phyloP scores from a whole-genome alignment of 2,329 filamentous ascomycete species.

The Diplodia seriata region DNA sequence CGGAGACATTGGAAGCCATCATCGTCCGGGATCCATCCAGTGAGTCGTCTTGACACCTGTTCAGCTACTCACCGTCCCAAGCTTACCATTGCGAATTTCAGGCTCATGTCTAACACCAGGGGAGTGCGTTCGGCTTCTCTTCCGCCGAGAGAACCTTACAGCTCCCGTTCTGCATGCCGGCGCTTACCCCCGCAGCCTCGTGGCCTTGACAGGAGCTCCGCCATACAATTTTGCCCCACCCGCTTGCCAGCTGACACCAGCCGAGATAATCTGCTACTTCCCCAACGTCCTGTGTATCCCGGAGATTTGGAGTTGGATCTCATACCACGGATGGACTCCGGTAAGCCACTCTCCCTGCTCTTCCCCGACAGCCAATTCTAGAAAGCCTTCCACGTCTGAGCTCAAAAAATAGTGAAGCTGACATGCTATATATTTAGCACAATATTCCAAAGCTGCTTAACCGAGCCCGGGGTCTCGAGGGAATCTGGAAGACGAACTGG shows the following conservation, averaged over 20 bases:
- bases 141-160: neutral
- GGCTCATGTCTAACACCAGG: conserved; percentile 1
- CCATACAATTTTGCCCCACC: neutral
- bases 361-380: too few species aligned
- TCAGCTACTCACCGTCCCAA: neutral
- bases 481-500: neutral
- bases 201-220: conserved; percentile 1
- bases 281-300: conserved; percentile 1
- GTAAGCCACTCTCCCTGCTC: neutral
- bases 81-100: neutral
- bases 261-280: conserved; percentile 7
- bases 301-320: conserved; percentile 9
- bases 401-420: neutral
- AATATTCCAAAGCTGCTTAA: conserved; percentile 4
- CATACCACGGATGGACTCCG: conserved; percentile 8
- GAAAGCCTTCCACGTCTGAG: too few species aligned
- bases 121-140: conserved; percentile 3
- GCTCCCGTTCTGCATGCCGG: neutral
- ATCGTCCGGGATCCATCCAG: neutral
- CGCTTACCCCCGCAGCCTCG: neutral
- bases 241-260: conserved; percentile 3
- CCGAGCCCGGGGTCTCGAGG: neutral
- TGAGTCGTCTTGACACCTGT: neutral
- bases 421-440: neutral
- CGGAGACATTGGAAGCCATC: neutral